Base-by-base conservation (phyloP, 1,139 yeast genomes). In the Yamadazyma kanchanaburiensis region DNA sequence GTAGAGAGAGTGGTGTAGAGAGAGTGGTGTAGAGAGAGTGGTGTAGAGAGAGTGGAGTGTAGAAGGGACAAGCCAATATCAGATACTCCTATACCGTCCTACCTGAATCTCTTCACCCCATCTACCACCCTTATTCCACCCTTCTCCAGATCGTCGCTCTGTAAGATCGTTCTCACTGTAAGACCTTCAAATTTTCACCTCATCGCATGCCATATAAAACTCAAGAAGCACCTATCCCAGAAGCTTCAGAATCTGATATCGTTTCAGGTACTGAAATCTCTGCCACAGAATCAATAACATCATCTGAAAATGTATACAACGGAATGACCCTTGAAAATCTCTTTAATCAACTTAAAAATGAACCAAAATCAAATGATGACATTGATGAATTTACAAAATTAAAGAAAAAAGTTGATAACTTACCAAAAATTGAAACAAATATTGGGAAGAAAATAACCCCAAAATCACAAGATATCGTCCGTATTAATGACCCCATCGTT, bases 401-500 rank as follows among this genome's bases (percentile, higher is more conserved):
- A 28, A 59, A 60, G 28, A 40, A 46, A 20, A 41, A 58, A 21
- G 51, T 67, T 10, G 45, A 46, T 7, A 49, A 43, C 4, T 50
- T 68, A 21, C 74, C 74, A 8, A 60, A 63, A 32, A 57, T 68
- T 17, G 39, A 51, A n/a, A 50, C 60, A 14, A 45, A 47, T 21
- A 46, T 58, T 28, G 65, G 61, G 23, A 19, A 15, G 5, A 44
- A 49, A 8, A 40, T 41, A 10, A 33, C 38, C 16, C 35, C 36
- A 6, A 25, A 24, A 1, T 33, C 49, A 33, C 33, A 37, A 19
- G 55, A 55, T 28, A 44, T 60, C 6, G 55, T 58, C n/a, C 49
- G 47, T 24, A 61, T 78, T 8, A 62, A 70, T 33, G 85, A 80
- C 44, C 81, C 82, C 3, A 70, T 77, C 26, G 39, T 46, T 8